Percentiles rank a stretch among this genome's conserved stretches.
These are phyloP conservation scores for Globisporangium mamillatum DNA, from an alignment of 352 stramenopile genomes.

Conservation along the genomic window DNA sequence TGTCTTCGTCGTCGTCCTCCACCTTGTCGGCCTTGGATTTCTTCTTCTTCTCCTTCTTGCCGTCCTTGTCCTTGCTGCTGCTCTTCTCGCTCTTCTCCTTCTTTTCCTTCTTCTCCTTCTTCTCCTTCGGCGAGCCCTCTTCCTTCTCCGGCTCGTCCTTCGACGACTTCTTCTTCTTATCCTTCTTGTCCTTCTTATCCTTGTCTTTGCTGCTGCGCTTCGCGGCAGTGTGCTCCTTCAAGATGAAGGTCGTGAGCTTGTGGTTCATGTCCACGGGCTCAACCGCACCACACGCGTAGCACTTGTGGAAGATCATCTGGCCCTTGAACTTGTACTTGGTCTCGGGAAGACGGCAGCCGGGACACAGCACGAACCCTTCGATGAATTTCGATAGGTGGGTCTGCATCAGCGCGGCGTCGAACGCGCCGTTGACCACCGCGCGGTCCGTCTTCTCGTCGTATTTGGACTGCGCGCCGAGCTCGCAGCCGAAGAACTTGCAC, in stretches of 20 bases:
- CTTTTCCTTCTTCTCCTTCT: slow-evolving; percentile 70
- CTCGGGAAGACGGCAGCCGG: slow-evolving; percentile 95
- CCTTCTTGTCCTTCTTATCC: slow-evolving; percentile 79
- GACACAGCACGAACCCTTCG: slow-evolving; percentile 98
- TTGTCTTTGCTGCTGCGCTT: slow-evolving; percentile 86
- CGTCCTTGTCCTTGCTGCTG: slow-evolving; percentile 57
- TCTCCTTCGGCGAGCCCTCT: slow-evolving; percentile 49
- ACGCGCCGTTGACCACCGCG: slow-evolving; percentile 96
- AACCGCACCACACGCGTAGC: slow-evolving; percentile 96
- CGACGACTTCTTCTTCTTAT: slow-evolving; percentile 56
- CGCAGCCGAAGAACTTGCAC: slow-evolving; percentile 99
- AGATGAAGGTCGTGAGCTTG: slow-evolving; percentile 97
- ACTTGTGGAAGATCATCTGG: slow-evolving; percentile 97
- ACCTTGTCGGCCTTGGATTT: slow-evolving; percentile 56
- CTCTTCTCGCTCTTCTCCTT: slow-evolving; percentile 77
- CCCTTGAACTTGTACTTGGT: slow-evolving; percentile 99
- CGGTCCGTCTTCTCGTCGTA: slow-evolving; percentile 95
- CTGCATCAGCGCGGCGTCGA: slow-evolving; percentile 93
- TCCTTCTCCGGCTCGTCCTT: slow-evolving; percentile 69
- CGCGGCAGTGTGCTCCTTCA: slow-evolving; percentile 93
- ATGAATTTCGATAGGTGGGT: slow-evolving; percentile 98
- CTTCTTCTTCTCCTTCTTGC: slow-evolving; percentile 85
- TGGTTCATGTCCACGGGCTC: slow-evolving; percentile 98
- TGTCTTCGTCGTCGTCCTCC: slow-evolving; percentile 61
- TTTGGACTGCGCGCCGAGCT: slow-evolving; percentile 98